Conservation (phyloP, 495 filamentous ascomycete species). For the Neurospora sp. region DNA sequence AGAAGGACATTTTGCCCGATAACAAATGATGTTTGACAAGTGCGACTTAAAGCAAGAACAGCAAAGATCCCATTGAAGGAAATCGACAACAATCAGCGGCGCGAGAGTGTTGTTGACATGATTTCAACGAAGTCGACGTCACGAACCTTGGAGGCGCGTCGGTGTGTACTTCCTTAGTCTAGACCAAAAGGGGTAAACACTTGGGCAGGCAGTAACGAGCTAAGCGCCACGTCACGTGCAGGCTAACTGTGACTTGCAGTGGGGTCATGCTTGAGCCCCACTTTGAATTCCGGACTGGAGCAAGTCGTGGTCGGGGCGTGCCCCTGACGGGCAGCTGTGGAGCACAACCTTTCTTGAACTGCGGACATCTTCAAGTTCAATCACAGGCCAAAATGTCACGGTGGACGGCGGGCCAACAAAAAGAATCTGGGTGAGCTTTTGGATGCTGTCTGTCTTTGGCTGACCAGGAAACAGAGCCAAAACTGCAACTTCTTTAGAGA, state of each 20-base stretch:
- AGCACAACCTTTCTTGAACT: not conserved
- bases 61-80: not conserved
- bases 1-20: constrained; percentile 24
- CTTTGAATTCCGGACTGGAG: not conserved
- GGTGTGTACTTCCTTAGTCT: not conserved
- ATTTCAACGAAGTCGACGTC: not conserved
- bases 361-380: not conserved
- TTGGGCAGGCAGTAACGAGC: not conserved
- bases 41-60: not conserved
- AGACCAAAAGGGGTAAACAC: not conserved
- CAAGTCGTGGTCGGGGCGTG: no score
- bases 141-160: not conserved
- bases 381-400: not conserved
- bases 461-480: not conserved
- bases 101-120: not conserved
- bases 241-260: not conserved
- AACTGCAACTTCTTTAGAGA: not conserved
- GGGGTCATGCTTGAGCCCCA: not conserved
- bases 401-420: not conserved
- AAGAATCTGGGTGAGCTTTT: not conserved
- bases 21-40: not conserved
- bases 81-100: not conserved
- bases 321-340: not conserved
- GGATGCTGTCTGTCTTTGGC: not conserved
- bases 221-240: not conserved